These are phyloP conservation scores for Sphenostylis stenocarpa DNA, from an alignment of 306 rosid species.

Conservation along the genomic window DNA sequence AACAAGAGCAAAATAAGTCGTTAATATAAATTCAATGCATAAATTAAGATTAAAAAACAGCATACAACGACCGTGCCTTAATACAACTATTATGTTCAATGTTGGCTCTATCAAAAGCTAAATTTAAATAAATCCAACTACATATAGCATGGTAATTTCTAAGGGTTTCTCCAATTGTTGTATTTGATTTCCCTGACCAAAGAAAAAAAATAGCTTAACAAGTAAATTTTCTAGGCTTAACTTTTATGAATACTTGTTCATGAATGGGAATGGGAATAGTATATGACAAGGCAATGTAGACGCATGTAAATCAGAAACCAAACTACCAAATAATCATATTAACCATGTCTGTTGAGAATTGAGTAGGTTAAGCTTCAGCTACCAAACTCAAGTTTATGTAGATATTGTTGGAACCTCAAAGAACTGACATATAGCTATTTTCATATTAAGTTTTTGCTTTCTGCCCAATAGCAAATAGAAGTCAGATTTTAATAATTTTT, in stretches of 20 bases:
- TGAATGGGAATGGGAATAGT: not conserved
- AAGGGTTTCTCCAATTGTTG: not conserved
- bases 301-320: not conserved
- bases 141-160: not conserved
- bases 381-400: not conserved
- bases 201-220: not conserved
- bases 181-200: not conserved
- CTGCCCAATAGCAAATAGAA: not conserved
- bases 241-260: not conserved
- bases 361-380: not conserved
- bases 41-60: not conserved
- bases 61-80: not conserved
- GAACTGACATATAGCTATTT: not conserved
- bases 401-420: not conserved
- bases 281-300: not conserved
- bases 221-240: not conserved
- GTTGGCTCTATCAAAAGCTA: not conserved
- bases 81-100: not conserved
- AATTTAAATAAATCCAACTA: not conserved
- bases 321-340: not conserved
- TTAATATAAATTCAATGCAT: not conserved
- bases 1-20: slow-evolving; percentile 3
- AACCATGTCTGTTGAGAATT: not conserved
- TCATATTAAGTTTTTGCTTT: not conserved
- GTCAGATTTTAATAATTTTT: slow-evolving; percentile 7